Evolutionary conservation across 83 land plant species (phyloP), one percentile per base, ranked within the genome.

Genomic region (Isoetes engelmannii): DNA sequence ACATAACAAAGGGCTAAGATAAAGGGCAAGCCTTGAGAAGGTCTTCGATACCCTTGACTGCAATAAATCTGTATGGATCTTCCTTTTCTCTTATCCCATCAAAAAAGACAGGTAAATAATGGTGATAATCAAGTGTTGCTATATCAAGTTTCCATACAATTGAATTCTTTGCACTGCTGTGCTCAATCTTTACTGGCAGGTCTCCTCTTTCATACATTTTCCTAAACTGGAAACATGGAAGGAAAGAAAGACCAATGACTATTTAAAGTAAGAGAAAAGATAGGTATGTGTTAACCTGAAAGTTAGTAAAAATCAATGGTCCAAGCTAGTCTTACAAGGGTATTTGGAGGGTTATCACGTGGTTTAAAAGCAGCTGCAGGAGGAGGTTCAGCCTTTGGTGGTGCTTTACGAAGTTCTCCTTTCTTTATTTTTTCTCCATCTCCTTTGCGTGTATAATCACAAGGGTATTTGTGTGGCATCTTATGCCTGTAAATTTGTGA

Each of bases 351-450:
- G 45, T 64, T 64, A 44, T 64, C 67, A 7, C 67, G 67, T 9
- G 9, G 18, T 17, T 17, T 64, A 3, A 44, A 37, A 41, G 67
- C 47, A 21, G 9, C 47, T 7, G 47, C 67, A 37, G 7, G 6
- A 9, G 67, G 67, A 37, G 67, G 67, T 10, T 64, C 67, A 9
- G 67, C 67, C 45, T 45, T 64, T 9, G 67, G 67, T 9, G 47
- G 47, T 37, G 67, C 49, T 44, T 64, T 64, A 9, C 49, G 47
- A 9, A 64, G 67, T 17, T 64, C 75, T 9, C 81, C 81, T 43
- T 66, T 71, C 50, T 63, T 50, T 7, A 79, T 62, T 58, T 70
- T 79, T 55, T 74, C 81, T 7, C 81, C 81, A 69, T 79, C 81
- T 48, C 81, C 81, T 71, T 79, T 79, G 10, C 65, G 57, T 20